Conservation (phyloP, 83 land plant species). For the Thuja plicata region DNA sequence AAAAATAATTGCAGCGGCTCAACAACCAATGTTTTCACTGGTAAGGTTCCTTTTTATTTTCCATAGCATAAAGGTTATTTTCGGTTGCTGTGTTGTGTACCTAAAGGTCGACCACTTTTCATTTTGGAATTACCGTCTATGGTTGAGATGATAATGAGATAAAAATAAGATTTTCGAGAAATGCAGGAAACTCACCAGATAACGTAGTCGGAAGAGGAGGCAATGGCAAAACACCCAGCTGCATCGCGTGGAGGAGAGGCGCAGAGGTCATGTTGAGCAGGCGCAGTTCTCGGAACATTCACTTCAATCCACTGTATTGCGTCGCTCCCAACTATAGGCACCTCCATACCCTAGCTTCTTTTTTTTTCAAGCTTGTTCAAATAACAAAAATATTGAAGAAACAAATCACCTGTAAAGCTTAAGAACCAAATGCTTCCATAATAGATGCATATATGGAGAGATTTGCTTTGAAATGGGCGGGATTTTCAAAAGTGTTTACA, state of each 20-base stretch:
- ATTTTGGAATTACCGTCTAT: not conserved
- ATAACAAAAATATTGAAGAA: not conserved
- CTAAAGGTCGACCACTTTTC: not conserved
- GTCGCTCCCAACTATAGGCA: constrained; percentile 52
- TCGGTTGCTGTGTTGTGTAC: not conserved
- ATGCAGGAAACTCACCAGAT: constrained; percentile 36
- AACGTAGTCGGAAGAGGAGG: constrained; percentile 26
- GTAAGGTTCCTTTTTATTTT: not conserved
- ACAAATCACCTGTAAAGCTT: not conserved
- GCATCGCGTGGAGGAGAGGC: constrained; percentile 29
- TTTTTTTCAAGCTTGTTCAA: not conserved
- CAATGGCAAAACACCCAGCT: constrained; percentile 33
- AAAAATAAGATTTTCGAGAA: not conserved
- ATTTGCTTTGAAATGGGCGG: not conserved
- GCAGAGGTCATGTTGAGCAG: constrained; percentile 10
- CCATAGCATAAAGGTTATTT: not conserved
- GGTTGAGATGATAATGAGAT: not conserved
- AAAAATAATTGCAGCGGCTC: not conserved
- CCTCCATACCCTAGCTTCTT: constrained; percentile 35
- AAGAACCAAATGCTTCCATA: not conserved
- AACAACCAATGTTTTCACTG: not conserved
- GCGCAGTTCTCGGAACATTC: constrained; percentile 31
- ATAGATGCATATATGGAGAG: not conserved
- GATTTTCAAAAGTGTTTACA: not conserved
- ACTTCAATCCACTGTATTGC: constrained; percentile 45